Conservation (phyloP, 345 rosid species). For the Eucalyptus victrix region DNA sequence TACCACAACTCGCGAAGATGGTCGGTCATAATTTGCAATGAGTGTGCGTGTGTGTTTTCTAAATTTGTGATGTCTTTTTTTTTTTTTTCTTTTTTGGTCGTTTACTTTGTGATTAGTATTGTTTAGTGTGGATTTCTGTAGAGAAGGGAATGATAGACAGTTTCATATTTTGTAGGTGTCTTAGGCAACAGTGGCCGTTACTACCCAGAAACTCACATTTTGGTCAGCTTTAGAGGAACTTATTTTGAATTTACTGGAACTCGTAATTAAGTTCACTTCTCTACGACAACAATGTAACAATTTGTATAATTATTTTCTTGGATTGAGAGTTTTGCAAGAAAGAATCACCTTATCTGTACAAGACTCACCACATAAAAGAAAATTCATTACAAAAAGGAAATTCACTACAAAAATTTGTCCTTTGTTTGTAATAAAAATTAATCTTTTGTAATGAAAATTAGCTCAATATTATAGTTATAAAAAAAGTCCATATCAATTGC, state of each 20-base stretch:
- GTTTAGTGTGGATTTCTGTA: neutral
- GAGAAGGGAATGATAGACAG: neutral
- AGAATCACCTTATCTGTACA: neutral
- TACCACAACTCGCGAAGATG: neutral
- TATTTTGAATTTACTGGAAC: neutral
- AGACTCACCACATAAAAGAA: neutral
- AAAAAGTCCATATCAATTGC: neutral
- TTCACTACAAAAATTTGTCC: neutral
- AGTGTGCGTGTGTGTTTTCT: too few relatives aligned
- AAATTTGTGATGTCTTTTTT: too few relatives aligned
- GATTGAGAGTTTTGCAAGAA: neutral
- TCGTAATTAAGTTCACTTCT: neutral
- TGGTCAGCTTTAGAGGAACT: neutral
- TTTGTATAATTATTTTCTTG: neutral
- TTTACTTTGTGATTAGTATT: neutral
- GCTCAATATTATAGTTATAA: neutral
- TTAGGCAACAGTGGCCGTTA: neutral
- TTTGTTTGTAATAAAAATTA: neutral
- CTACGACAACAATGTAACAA: neutral
- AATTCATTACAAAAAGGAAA: neutral
- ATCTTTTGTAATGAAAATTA: neutral
- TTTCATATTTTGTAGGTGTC: neutral
- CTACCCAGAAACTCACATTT: neutral
- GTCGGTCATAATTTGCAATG: neutral
- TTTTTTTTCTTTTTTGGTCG: too few relatives aligned